Evolutionary conservation across 495 filamentous ascomycete genomes (phyloP).

Genomic region (Sordaria brevicollis): DNA sequence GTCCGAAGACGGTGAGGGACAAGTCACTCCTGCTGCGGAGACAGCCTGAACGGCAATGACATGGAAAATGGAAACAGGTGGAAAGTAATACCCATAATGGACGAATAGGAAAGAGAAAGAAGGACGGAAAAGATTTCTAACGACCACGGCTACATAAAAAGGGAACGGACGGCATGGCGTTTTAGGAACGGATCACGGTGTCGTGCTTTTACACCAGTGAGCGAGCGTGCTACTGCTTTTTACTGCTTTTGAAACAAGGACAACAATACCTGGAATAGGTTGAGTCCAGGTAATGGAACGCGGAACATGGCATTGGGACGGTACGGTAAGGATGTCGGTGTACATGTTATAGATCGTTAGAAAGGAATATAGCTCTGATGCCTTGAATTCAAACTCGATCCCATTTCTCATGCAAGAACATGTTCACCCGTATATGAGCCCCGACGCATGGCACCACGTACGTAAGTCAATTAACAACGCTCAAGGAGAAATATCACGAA

Average conservation of each 20-base stretch:
- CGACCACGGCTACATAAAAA: not conserved
- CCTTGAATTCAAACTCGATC: not conserved
- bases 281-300: not conserved
- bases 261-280: not conserved
- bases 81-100: not conserved
- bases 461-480: too few species aligned
- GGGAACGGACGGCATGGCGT: not conserved
- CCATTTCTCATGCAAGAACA: too few species aligned
- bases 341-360: not conserved
- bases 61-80: not conserved
- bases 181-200: not conserved
- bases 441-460: too few species aligned
- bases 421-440: too few species aligned
- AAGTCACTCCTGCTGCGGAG: not conserved
- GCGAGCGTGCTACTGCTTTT: not conserved
- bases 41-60: not conserved
- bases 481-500: too few species aligned
- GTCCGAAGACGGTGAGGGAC: not conserved
- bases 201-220: not conserved
- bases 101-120: not conserved
- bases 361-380: not conserved
- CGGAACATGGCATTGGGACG: not conserved
- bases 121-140: not conserved
- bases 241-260: not conserved
- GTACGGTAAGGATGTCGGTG: not conserved